Percentiles rank a stretch among this genome's conserved stretches.
phyloP scores from a whole-genome alignment of 2,329 filamentous ascomycete species.

The Fusarium clavum region DNA sequence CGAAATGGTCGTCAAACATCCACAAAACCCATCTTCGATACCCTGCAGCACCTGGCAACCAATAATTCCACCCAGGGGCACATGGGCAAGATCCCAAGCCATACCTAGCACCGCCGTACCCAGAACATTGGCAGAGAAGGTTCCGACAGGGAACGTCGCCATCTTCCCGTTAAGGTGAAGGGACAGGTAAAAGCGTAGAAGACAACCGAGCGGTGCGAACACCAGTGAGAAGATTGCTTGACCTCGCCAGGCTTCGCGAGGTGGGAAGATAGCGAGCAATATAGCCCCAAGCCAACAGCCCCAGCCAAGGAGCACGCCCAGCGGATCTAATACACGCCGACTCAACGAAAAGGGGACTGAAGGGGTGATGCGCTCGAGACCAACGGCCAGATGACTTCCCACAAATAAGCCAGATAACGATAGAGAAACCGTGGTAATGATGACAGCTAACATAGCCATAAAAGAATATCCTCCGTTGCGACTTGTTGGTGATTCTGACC shows the following conservation, averaged over 20 bases:
- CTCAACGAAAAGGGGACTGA: conserved; percentile 68
- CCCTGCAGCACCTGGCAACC: conserved; percentile 77
- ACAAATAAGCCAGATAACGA: conserved; percentile 76
- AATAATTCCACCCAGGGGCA: conserved; percentile 63
- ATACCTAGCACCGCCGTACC: conserved; percentile 81
- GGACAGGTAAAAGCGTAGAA: conserved; percentile 79
- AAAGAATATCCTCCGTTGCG: conserved; percentile 84
- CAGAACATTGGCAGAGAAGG: conserved; percentile 82
- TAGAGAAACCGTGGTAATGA: conserved; percentile 77
- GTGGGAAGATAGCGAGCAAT: conserved; percentile 77
- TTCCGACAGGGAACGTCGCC: conserved; percentile 82
- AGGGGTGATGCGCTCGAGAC: conserved; percentile 68
- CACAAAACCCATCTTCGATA: conserved; percentile 75
- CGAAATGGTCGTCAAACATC: conserved; percentile 73
- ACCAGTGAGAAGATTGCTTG: conserved; percentile 79
- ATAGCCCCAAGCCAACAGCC: conserved; percentile 84
- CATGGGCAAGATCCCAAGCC: conserved; percentile 82
- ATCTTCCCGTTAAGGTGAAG: conserved; percentile 75
- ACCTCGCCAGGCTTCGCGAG: conserved; percentile 80
- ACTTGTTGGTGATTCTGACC: conserved; percentile 51
- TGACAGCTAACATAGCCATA: conserved; percentile 80
- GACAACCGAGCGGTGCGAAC: conserved; percentile 84
- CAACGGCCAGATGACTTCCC: conserved; percentile 80
- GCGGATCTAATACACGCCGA: conserved; percentile 72
- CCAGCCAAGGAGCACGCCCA: conserved; percentile 72